Conservation (phyloP, 2,329 filamentous ascomycete genomes). For the Escovopsis sp. region DNA sequence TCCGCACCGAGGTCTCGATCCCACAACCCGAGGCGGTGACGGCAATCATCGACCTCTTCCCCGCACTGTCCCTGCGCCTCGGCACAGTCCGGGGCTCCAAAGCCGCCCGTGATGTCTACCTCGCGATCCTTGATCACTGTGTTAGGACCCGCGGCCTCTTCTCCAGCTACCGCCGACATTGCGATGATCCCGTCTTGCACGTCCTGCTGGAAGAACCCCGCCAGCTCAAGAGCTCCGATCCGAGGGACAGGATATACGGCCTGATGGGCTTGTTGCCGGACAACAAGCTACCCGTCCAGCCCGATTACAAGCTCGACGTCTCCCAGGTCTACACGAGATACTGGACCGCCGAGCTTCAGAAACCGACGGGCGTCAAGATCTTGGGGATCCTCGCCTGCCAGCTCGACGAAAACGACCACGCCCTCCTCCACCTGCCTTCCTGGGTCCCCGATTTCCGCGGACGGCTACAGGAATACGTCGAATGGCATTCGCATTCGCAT, state of each 20-base stretch:
- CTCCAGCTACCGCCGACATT: background rate
- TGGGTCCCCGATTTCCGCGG: background rate
- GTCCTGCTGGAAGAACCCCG: background rate
- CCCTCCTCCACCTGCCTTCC: background rate
- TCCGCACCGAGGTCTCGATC: background rate
- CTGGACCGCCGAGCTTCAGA: background rate
- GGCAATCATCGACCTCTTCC: background rate
- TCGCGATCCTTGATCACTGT: background rate
- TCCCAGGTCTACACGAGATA: background rate
- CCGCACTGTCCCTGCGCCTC: background rate
- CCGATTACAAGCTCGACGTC: slow-evolving; percentile 1
- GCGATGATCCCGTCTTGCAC: background rate
- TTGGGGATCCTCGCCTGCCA: background rate
- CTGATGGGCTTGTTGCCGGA: background rate
- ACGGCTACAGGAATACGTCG: background rate
- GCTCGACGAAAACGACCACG: background rate
- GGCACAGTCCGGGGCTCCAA: background rate
- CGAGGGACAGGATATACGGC: slow-evolving; percentile 1
- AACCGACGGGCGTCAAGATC: background rate
- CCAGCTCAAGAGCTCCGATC: background rate
- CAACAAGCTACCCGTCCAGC: background rate
- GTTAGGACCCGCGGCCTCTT: background rate
- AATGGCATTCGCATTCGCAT: background rate
- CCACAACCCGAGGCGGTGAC: background rate
- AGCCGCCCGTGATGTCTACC: background rate